Evolutionary conservation across 83 land plant genomes (phyloP), one percentile per base, ranked within the genome.

Genomic region (Diphasiastrum complanatum): DNA sequence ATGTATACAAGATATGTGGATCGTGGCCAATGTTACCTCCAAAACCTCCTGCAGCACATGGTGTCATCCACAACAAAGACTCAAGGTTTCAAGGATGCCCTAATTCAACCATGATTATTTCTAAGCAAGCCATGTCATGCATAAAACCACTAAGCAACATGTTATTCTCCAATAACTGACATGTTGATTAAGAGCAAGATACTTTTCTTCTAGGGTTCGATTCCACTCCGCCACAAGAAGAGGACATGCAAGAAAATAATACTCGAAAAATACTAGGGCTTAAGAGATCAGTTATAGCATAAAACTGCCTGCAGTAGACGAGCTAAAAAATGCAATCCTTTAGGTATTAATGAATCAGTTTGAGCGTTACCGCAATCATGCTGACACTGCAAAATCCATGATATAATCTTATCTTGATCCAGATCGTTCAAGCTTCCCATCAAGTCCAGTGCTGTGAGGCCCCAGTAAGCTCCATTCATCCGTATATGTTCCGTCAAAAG

Each of bases 401-500:
- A 64, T 43, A 93, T 69, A 49, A 93, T 76, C 26, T 72, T 81
- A 3, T 79, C 81, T 24, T 24, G 36, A 71, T 85, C 81, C 41
- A 93, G 84, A 37, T 68, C 73, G 18, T 46, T 73, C 38, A 89
- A 81, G 67, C 73, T 75, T 24, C 81, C 83, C 57, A 93, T 69
- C 8, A 93, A 31, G 67, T 89, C 89, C 40, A 93, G 67, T 1
- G 92, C 71, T 11, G 92, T 80, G 67, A 93, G 77, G 6, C 99
- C 99, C 99, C 99, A 93, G 65, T 89, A 93, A 6, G 92, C 89
- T 20, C 99, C 99, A 67, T 75, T 93, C 96, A 93, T 73, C 50
- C 96, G 74, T 26, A 93, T 70, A 61, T 93, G 96, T 52, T 89
- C 99, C 91, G 82, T 89, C 26, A 84, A 86, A 67, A 81, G 61